Conservation (phyloP, 306 rosid genomes). For the Carpinus viminea region DNA sequence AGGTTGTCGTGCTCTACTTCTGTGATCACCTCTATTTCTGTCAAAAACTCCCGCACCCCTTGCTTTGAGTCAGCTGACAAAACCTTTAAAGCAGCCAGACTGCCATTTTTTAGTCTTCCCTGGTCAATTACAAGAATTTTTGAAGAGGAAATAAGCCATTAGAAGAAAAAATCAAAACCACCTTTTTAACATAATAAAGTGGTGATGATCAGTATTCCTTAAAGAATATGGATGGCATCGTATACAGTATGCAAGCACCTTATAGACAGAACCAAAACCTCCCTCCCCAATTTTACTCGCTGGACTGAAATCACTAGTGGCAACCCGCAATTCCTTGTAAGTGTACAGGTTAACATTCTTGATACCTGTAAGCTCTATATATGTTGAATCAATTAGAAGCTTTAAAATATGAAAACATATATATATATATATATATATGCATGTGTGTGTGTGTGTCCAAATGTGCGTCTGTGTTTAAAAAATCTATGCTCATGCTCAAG, state of each 20-base stretch:
- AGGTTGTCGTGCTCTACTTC: constrained; percentile 70
- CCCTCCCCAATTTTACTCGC: constrained; percentile 76
- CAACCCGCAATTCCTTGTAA: constrained; percentile 60
- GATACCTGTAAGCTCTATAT: constrained; percentile 53
- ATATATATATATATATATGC: no score
- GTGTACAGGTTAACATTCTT: constrained; percentile 54
- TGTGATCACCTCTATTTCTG: constrained; percentile 78
- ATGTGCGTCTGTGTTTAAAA: neutral
- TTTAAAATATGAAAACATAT: neutral
- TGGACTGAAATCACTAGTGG: constrained; percentile 53
- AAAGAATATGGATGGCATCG: neutral
- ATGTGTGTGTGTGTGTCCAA: neutral
- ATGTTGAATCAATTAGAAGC: constrained; percentile 6
- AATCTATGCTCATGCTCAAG: constrained; percentile 1
- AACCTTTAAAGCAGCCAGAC: constrained; percentile 67
- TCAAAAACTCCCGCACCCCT: constrained; percentile 70
- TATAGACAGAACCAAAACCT: constrained; percentile 88
- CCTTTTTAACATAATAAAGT: constrained; percentile 12
- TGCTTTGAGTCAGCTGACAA: constrained; percentile 68
- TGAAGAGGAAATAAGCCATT: constrained; percentile 7
- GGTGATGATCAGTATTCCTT: constrained; percentile 9
- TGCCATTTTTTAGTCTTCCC: constrained; percentile 63
- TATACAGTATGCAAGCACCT: constrained; percentile 45
- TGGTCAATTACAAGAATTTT: constrained; percentile 28
- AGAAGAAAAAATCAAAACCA: constrained; percentile 9